These are phyloP conservation scores for Termitomyces sp. DNA, from an alignment of 768 basidiomycete genomes.

Conservation along the genomic window DNA sequence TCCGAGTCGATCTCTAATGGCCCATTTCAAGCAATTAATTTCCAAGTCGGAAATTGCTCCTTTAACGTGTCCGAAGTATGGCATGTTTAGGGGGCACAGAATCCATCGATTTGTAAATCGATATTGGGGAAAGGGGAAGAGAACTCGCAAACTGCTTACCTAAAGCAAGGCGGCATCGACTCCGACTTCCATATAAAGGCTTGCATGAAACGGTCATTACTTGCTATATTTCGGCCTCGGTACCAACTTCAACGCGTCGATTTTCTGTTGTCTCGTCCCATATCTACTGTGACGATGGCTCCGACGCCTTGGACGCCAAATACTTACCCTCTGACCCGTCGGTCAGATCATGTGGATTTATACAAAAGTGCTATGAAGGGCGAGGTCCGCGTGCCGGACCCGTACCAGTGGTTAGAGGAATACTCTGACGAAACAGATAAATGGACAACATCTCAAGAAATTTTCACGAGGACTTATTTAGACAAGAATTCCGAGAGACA, in stretches of 20 bases:
- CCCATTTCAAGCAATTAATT: background rate
- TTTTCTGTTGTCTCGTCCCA: slow-evolving; percentile 16
- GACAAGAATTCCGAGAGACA: slow-evolving; percentile 57
- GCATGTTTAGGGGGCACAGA: slow-evolving; percentile 5
- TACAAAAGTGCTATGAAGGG: slow-evolving; percentile 65
- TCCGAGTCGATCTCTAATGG: background rate
- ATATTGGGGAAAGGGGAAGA: background rate
- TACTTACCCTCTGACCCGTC: slow-evolving; percentile 57
- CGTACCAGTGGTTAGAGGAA: slow-evolving; percentile 72
- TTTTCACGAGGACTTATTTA: slow-evolving; percentile 52
- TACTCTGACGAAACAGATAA: slow-evolving; percentile 55
- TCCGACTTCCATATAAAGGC: slow-evolving; percentile 14
- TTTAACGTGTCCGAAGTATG: slow-evolving; percentile 5
- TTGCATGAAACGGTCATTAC: slow-evolving; percentile 18
- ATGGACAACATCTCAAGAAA: slow-evolving; percentile 60
- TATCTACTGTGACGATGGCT: slow-evolving; percentile 25
- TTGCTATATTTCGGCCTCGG: slow-evolving; percentile 10
- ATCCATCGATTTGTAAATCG: slow-evolving; percentile 11
- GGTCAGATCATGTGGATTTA: slow-evolving; percentile 60
- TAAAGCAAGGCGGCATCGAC: background rate
- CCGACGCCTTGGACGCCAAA: slow-evolving; percentile 48
- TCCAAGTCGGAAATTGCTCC: background rate
- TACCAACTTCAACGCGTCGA: slow-evolving; percentile 17
- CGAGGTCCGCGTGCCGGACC: slow-evolving; percentile 58
- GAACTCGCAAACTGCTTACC: slow-evolving; percentile 1